Conservation (phyloP, 2,329 filamentous ascomycete genomes). For the Talaromyces verruculosus region DNA sequence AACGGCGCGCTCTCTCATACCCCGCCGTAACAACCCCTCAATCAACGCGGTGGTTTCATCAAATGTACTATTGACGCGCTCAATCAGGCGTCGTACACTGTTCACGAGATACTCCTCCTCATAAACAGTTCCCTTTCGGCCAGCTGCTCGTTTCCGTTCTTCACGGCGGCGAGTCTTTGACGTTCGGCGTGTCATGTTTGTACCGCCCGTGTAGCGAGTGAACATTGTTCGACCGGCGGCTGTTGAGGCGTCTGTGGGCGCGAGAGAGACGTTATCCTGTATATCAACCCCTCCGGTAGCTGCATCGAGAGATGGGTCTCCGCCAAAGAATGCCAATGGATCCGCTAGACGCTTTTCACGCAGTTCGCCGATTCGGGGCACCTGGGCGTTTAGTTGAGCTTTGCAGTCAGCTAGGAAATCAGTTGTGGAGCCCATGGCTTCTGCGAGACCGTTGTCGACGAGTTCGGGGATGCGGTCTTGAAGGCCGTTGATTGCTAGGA, state of each 20-base stretch:
- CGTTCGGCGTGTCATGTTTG: conserved; percentile 64
- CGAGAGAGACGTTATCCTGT: conserved; percentile 89
- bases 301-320: conserved; percentile 59
- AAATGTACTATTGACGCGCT: conserved; percentile 71
- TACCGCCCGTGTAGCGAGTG: conserved; percentile 82
- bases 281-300: conserved; percentile 63
- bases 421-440: conserved; percentile 77
- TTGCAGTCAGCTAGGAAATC: conserved; percentile 94
- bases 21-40: conserved; percentile 71
- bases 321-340: conserved; percentile 85
- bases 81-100: conserved; percentile 77
- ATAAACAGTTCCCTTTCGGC: conserved; percentile 95
- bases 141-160: conserved; percentile 90
- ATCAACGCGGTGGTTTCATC: conserved; percentile 74
- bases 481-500: conserved; percentile 63
- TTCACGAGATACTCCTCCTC: conserved; percentile 97
- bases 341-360: conserved; percentile 78
- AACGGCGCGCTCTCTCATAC: conserved; percentile 83
- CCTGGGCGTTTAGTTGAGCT: conserved; percentile 76
- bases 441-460: conserved; percentile 76
- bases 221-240: conserved; percentile 78
- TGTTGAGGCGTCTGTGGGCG: conserved; percentile 79
- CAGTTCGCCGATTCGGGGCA: conserved; percentile 81
- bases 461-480: conserved; percentile 64
- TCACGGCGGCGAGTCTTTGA: conserved; percentile 85